A percentile compares a stretch with the other conserved stretches of the same genome.
Conservation (phyloP, 202 grass and related monocot species). For the Cymbopogon flexuosus region DNA sequence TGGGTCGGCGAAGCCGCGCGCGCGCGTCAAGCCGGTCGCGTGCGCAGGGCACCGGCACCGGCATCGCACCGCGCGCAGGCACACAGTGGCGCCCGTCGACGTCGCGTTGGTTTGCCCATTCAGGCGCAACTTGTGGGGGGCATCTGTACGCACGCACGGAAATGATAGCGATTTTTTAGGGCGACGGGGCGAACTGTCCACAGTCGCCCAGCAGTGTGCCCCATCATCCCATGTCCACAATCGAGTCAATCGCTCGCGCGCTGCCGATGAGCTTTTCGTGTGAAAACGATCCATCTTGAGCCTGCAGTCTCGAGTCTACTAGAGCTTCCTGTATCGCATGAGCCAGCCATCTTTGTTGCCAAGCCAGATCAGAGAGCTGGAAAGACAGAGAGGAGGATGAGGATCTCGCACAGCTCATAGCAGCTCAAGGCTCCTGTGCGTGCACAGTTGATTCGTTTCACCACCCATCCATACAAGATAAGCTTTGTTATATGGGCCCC, state of each 20-base stretch:
- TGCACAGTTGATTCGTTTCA: constrained; percentile 27
- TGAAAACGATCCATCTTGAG: constrained; percentile 4
- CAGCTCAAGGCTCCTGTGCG: not conserved
- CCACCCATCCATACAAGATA: not conserved
- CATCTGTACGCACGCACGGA: not conserved
- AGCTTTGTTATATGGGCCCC: constrained; percentile 5
- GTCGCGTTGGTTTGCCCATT: not conserved
- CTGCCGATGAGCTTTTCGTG: not conserved
- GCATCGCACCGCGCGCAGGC: not conserved
- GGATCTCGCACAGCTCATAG: not conserved
- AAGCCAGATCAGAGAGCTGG: not conserved
- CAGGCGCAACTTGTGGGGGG: not conserved
- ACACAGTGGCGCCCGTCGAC: not conserved
- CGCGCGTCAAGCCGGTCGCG: too few species aligned
- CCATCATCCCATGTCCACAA: constrained; percentile 8
- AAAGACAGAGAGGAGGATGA: not conserved
- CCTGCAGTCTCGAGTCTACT: too few species aligned
- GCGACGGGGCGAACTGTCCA: not conserved
- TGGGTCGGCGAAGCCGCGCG: not conserved
- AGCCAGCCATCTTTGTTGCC: not conserved
- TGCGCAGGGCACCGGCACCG: not conserved
- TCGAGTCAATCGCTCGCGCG: not conserved
- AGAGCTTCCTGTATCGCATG: too few species aligned
- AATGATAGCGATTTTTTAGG: constrained; percentile 29
- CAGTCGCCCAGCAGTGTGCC: constrained; percentile 2